Evolutionary conservation across 148 eudicot genomes (phyloP).

Genomic region (Dysphania ambrosioides): DNA sequence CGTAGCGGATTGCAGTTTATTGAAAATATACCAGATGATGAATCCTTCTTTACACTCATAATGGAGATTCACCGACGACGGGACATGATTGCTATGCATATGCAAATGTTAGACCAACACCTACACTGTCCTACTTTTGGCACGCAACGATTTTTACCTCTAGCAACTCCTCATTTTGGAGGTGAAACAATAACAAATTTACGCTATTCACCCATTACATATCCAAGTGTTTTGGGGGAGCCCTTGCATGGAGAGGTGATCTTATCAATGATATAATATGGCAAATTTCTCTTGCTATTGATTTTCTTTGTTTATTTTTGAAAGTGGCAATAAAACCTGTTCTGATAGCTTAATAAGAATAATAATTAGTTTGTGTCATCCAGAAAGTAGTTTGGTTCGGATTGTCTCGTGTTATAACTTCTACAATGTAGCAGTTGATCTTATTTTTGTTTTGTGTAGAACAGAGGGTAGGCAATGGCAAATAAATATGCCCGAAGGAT

Average conservation of each 20-base stretch:
- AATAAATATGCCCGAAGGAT: not conserved
- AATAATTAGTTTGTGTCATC: not conserved
- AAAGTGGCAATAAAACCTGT: not conserved
- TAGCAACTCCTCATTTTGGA: slow-evolving; percentile 57
- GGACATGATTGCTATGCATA: slow-evolving; percentile 96
- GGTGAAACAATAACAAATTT: slow-evolving; percentile 61
- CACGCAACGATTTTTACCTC: slow-evolving; percentile 73
- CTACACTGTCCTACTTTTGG: slow-evolving; percentile 98
- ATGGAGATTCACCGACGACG: slow-evolving; percentile 91
- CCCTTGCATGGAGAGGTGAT: slow-evolving; percentile 98
- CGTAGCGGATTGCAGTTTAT: slow-evolving; percentile 86
- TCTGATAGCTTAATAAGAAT: not conserved
- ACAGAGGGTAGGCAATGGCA: not conserved
- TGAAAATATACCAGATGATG: slow-evolving; percentile 92
- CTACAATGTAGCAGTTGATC: not conserved
- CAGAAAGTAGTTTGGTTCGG: not conserved
- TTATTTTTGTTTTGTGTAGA: not conserved
- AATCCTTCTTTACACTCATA: slow-evolving; percentile 83
- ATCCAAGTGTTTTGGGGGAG: slow-evolving; percentile 98
- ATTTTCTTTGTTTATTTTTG: not conserved
- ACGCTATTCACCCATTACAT: slow-evolving; percentile 91
- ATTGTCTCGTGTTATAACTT: not conserved
- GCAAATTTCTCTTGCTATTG: not conserved
- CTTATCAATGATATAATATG: not conserved
- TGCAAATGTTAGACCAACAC: slow-evolving; percentile 99